These are phyloP conservation scores for Hanseniaspora clermontiae DNA, from an alignment of 805 yeast species.

Conservation along the genomic window DNA sequence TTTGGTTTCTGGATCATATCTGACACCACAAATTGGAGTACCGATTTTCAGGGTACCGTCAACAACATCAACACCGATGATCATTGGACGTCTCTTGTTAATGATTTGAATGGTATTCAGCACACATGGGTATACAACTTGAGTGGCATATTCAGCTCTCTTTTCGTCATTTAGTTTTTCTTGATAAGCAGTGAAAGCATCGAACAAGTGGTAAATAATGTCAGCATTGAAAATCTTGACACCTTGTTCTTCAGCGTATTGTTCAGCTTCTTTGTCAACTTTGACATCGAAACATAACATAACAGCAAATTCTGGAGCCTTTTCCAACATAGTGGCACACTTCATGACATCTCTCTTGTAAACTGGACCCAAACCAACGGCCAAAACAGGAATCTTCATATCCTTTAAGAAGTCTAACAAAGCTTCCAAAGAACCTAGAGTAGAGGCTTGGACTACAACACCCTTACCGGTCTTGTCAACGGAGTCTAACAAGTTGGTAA, in stretches of 20 bases:
- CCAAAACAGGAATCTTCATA: constrained; percentile 98
- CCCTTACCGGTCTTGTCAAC: constrained; percentile 93
- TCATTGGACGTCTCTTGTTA: constrained; percentile 98
- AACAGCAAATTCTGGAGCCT: constrained; percentile 89
- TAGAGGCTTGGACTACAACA: constrained; percentile 96
- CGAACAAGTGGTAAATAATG: constrained; percentile 91
- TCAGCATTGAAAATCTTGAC: constrained; percentile 90
- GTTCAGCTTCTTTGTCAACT: constrained; percentile 96
- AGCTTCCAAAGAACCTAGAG: constrained; percentile 96
- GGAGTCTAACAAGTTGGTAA: constrained; percentile 85
- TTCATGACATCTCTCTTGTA: constrained; percentile 97
- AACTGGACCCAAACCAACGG: constrained; percentile 96
- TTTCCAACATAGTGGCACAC: constrained; percentile 91
- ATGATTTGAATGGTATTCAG: constrained; percentile 88
- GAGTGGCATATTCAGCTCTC: constrained; percentile 75
- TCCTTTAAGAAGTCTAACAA: constrained; percentile 90
- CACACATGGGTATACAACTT: constrained; percentile 91
- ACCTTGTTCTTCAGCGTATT: constrained; percentile 87
- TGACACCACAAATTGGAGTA: constrained; percentile 91
- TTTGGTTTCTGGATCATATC: constrained; percentile 73
- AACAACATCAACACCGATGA: constrained; percentile 92
- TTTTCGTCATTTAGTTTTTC: constrained; percentile 74
- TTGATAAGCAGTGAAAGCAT: constrained; percentile 87
- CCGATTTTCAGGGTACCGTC: constrained; percentile 86
- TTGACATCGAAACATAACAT: constrained; percentile 98